Base-by-base conservation (phyloP, 495 filamentous ascomycete species). In the Entonaema liquescens region DNA sequence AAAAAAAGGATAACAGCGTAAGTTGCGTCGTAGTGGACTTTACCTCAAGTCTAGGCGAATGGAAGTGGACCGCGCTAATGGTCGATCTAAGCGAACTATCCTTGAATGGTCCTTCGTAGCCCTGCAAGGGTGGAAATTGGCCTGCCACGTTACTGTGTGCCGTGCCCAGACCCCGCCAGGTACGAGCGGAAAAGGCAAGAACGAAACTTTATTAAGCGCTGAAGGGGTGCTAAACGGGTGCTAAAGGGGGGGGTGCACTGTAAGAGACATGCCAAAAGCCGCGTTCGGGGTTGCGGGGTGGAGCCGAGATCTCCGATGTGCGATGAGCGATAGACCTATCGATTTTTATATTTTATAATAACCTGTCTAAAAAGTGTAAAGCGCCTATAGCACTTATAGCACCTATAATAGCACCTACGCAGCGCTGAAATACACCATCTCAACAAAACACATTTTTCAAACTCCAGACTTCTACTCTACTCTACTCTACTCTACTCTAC, bases 71-170 rank as follows among this genome's bases (percentile, higher is more conserved):
- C 59, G 70, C 56, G 56, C 54, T 68, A 65, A 61, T 53, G 23
- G 17, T n/a, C 26, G 56, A 65, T 68, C 60, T 72, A 72, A 71
- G 69, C 69, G 69, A 71, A 52, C 15, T 33, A 67, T 67, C 38
- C 62, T 23, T 56, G n/a, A 56, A 56, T 56, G 26, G 31, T 33
- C 11, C 11, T 33, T 66, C 31, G n/a, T n/a, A n/a, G n/a, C 58
- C 54, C 54, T 65, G 62, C 55, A 59, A 65, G 60, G 50, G 26
- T 61, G 50, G 49, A 47, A 47, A 26, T 64, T 53, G n/a, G 33
- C 44, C 40, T 71, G 68, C 68, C 68, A 71, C 62, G 68, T 66
- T 62, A 57, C 61, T n/a, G 17, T 3, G 6, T 44, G 40, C 40
- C 40, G 40, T 44, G 25, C 55, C 55, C 55, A 66, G 44, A 62